A percentile compares a stretch with the other conserved stretches of the same genome.
Conservation (phyloP, 140 eudicot genomes). For the Stevia rebaudiana region DNA sequence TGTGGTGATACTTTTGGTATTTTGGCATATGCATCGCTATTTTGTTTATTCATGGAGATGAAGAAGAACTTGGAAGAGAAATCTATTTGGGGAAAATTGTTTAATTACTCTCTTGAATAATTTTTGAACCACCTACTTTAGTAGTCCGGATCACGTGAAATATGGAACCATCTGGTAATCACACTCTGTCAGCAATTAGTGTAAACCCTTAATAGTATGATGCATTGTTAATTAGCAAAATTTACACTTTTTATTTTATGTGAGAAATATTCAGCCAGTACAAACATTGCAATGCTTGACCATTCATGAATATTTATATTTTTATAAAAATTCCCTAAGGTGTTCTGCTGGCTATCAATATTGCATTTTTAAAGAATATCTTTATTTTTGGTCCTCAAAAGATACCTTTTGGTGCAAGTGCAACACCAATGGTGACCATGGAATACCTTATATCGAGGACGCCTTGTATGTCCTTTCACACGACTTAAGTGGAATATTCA, state of each 20-base stretch:
- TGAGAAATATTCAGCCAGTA: slow-evolving; percentile 2
- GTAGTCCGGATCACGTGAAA: slow-evolving; percentile 2
- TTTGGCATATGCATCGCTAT: not conserved
- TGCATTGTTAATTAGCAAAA: not conserved
- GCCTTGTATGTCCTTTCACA: not conserved
- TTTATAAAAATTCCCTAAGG: not conserved
- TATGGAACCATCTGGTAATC: not conserved
- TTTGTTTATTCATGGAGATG: not conserved
- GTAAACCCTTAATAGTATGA: not conserved
- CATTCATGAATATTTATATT: not conserved
- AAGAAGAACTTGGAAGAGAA: not conserved
- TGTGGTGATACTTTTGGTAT: not conserved
- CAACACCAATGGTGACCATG: not conserved
- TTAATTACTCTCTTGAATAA: not conserved
- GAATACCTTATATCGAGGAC: not conserved
- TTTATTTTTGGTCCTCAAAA: not conserved
- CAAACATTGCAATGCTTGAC: not conserved
- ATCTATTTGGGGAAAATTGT: not conserved
- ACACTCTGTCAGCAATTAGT: not conserved
- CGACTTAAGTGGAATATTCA: not conserved
- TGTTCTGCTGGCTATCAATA: slow-evolving; percentile 10
- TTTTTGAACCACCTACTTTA: not conserved
- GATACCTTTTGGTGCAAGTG: slow-evolving; percentile 9
- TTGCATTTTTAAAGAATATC: not conserved
- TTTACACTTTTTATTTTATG: not conserved